Conservation (phyloP, 139 green algal genomes). For the Closterium sp. region DNA sequence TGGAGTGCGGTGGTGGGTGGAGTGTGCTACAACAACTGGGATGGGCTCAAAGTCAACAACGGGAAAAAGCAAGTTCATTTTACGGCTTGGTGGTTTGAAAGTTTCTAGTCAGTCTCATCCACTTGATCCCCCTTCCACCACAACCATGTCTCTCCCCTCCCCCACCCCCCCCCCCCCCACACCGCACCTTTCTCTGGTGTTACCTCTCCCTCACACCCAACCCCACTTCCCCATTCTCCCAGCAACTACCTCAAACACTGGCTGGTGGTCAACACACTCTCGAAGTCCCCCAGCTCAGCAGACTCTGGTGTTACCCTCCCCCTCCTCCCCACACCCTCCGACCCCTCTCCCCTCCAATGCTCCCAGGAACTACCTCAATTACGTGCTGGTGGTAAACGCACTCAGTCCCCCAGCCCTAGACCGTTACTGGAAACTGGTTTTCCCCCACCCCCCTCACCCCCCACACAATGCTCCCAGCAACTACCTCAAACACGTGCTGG, state of each 20-base stretch:
- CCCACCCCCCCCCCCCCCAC: neutral
- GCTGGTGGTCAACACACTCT: neutral
- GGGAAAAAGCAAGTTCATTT: neutral
- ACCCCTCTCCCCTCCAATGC: neutral
- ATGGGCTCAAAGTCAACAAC: slow-evolving; percentile 5
- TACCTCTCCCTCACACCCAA: neutral
- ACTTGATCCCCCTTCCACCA: neutral
- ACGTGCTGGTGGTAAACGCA: neutral
- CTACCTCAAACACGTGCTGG: neutral
- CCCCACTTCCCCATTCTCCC: too few relatives aligned
- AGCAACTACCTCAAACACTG: neutral
- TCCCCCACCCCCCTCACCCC: neutral
- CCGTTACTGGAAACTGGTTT: too few relatives aligned
- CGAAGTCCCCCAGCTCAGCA: neutral
- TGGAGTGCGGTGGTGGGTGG: too few relatives aligned
- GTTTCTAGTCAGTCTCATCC: neutral
- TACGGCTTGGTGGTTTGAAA: too few relatives aligned
- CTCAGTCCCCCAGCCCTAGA: neutral
- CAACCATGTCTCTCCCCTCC: neutral
- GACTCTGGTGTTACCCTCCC: too few relatives aligned
- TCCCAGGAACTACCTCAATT: neutral
- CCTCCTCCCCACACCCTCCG: neutral
- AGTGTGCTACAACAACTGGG: neutral
- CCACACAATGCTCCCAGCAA: too few relatives aligned
- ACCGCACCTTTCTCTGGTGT: neutral